Conservation (phyloP, 2,329 filamentous ascomycete genomes). For the Chaetoscypha palmicola region DNA sequence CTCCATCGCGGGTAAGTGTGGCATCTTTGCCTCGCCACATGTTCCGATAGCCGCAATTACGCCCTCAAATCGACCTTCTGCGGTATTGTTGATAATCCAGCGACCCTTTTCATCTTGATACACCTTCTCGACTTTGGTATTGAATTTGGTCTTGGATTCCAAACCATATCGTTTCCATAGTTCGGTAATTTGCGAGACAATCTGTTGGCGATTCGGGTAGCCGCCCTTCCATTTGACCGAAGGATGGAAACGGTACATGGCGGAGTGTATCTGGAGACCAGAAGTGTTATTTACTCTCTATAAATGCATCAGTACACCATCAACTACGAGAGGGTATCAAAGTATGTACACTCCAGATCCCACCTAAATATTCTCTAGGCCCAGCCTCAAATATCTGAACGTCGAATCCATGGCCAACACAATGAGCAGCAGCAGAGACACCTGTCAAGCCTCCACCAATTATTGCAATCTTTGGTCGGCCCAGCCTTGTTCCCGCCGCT, state of each 20-base stretch:
- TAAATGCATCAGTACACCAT: too few species aligned
- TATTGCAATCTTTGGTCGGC: slow-evolving; percentile 58
- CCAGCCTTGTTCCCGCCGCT: slow-evolving; percentile 46
- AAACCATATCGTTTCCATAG: slow-evolving; percentile 72
- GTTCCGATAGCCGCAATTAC: slow-evolving; percentile 73
- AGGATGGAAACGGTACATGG: slow-evolving; percentile 86
- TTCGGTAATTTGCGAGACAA: slow-evolving; percentile 61
- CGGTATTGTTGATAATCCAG: slow-evolving; percentile 71
- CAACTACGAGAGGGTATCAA: too few species aligned
- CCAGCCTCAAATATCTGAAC: slow-evolving; percentile 73
- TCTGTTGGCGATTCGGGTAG: slow-evolving; percentile 73
- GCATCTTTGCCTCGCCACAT: slow-evolving; percentile 71
- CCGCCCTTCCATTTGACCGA: slow-evolving; percentile 66
- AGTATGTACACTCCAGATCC: slow-evolving; percentile 76
- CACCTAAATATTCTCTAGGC: slow-evolving; percentile 57
- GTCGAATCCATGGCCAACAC: slow-evolving; percentile 79
- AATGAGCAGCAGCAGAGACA: slow-evolving; percentile 73
- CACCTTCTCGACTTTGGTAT: slow-evolving; percentile 60
- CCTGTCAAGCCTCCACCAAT: slow-evolving; percentile 68
- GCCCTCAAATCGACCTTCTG: slow-evolving; percentile 69
- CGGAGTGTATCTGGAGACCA: slow-evolving; percentile 72
- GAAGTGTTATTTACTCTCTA: slow-evolving; percentile 76
- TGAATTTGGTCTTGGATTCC: slow-evolving; percentile 63
- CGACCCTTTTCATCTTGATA: slow-evolving; percentile 60
- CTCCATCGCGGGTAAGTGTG: slow-evolving; percentile 61